Conservation (phyloP, 345 rosid species). For the Boechera divaricarpa region DNA sequence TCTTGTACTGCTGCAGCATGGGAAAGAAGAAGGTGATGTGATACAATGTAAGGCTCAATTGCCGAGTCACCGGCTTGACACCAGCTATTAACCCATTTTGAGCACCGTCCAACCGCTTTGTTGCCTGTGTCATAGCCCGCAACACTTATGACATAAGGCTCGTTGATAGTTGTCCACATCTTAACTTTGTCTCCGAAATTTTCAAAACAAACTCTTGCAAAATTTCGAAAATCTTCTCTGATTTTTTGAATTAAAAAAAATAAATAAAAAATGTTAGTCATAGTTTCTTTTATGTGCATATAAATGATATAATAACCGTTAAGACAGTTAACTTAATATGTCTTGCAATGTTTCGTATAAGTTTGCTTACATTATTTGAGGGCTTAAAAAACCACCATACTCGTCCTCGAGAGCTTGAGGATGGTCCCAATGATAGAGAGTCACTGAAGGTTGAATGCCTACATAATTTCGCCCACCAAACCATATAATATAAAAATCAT, state of each 20-base stretch:
- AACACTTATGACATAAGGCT: constrained; percentile 45
- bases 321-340: neutral
- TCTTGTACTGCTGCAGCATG: constrained; percentile 43
- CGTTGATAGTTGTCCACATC: constrained; percentile 58
- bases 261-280: neutral
- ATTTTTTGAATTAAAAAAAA: neutral
- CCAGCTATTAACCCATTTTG: constrained; percentile 28
- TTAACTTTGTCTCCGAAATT: constrained; percentile 55
- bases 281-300: neutral
- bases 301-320: neutral
- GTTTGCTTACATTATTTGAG: constrained; percentile 48
- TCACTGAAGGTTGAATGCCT: constrained; percentile 53
- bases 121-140: constrained; percentile 42
- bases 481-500: constrained; percentile 12
- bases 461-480: neutral
- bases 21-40: constrained; percentile 44
- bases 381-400: constrained; percentile 52
- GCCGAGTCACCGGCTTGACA: constrained; percentile 48
- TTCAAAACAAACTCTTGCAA: constrained; percentile 48
- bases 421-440: constrained; percentile 59
- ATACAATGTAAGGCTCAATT: constrained; percentile 38
- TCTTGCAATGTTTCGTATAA: neutral
- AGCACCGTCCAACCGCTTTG: constrained; percentile 46
- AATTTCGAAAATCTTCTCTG: constrained; percentile 54
- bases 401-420: constrained; percentile 56